A percentile compares a stretch with the other conserved stretches of the same genome.
Conservation (phyloP, 2,329 filamentous ascomycete species). For the Eutypa lata region DNA sequence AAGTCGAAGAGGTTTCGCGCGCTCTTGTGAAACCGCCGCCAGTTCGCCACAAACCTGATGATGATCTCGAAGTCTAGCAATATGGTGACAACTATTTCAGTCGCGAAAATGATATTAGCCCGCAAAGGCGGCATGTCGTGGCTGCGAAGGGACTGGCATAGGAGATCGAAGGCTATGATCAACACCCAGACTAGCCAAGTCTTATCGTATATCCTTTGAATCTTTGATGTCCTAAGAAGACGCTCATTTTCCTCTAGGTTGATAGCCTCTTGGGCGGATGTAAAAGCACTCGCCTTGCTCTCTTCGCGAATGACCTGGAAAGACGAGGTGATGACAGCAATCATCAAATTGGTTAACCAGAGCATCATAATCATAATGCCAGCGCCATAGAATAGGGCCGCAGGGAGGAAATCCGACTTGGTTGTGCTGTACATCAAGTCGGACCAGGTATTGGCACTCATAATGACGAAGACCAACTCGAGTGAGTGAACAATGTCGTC, state of each 20-base stretch:
- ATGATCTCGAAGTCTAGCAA: slow-evolving; percentile 79
- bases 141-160: slow-evolving; percentile 75
- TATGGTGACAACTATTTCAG: slow-evolving; percentile 74
- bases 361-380: slow-evolving; percentile 89
- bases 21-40: slow-evolving; percentile 73
- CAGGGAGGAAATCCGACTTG: slow-evolving; percentile 83
- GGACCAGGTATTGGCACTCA: slow-evolving; percentile 96
- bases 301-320: slow-evolving; percentile 98
- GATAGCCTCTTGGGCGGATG: slow-evolving; percentile 60
- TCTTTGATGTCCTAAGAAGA: slow-evolving; percentile 37
- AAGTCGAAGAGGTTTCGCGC: slow-evolving; percentile 79
- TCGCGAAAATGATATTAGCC: slow-evolving; percentile 62
- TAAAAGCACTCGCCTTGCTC: slow-evolving; percentile 90
- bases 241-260: slow-evolving; percentile 36
- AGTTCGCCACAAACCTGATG: slow-evolving; percentile 73
- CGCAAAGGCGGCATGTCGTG: slow-evolving; percentile 66
- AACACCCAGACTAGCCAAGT: slow-evolving; percentile 75
- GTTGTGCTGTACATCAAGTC: slow-evolving; percentile 93
- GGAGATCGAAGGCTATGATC: slow-evolving; percentile 75
- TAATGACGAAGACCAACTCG: slow-evolving; percentile 94
- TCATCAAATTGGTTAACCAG: slow-evolving; percentile 91
- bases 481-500: slow-evolving; percentile 92
- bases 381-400: slow-evolving; percentile 72
- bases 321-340: slow-evolving; percentile 96
- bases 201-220: slow-evolving; percentile 74